Percentiles rank a stretch among this genome's conserved stretches.
These are phyloP conservation scores for Barnettozyma hawaiiensis DNA, from an alignment of 1,139 yeast species.

Conservation along the genomic window DNA sequence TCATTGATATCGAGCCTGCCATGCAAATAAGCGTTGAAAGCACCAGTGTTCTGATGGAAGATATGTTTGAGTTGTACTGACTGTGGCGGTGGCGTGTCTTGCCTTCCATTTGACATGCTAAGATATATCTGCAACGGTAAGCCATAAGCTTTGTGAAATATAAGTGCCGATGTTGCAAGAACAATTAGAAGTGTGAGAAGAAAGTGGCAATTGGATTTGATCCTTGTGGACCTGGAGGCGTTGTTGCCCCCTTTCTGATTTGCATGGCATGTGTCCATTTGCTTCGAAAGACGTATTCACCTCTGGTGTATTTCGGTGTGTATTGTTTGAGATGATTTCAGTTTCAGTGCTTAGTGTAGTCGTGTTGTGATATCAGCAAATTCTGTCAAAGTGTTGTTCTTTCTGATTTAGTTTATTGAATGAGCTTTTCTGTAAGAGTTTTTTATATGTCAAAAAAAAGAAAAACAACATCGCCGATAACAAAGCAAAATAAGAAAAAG, in stretches of 20 bases:
- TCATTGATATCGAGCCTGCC: conserved; percentile 45
- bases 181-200: background rate
- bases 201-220: background rate
- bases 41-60: conserved; percentile 47
- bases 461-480: no score
- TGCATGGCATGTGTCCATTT: conserved; percentile 2
- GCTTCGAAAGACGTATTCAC: background rate
- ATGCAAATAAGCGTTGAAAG: conserved; percentile 32
- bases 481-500: background rate
- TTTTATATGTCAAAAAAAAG: conserved; percentile 1
- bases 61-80: conserved; percentile 35
- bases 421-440: background rate
- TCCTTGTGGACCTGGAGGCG: background rate
- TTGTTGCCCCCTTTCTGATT: background rate
- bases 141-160: background rate
- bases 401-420: background rate
- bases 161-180: background rate
- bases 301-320: background rate
- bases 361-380: background rate
- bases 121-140: background rate
- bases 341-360: background rate
- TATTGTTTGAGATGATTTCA: background rate
- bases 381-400: background rate
- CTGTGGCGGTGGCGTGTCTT: conserved; percentile 2
- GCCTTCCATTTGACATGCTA: background rate